Base-by-base conservation (phyloP, 148 eudicot species). In the Vaccinium vitisidaea region DNA sequence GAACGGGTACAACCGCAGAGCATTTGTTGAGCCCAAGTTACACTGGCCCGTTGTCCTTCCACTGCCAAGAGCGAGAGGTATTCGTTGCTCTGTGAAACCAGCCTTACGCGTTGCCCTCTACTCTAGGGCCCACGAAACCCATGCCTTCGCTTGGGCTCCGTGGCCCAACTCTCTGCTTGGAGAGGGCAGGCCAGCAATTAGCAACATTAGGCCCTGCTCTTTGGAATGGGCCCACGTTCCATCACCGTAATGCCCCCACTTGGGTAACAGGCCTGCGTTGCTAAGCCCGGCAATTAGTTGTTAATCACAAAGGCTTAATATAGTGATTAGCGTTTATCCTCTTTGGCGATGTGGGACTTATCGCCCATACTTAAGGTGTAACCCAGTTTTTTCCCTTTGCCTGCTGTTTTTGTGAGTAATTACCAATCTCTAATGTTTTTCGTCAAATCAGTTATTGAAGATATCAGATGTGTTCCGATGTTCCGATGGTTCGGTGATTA, bases 81-180 rank as follows among this genome's bases (percentile, higher is more conserved):
- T 21, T 21, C 88, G 83, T 54, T 86, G 85, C 88, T 86, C 86
- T 87, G 88, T 87, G 86, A 87, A 75, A 5, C 88, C 88, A 86
- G 84, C 88, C 88, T 86, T 4, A 74, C 88, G 84, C 88, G 6
- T 19, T 86, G 86, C 81, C 86, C 86, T 87, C 86, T 61, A n/a
- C 86, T 84, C 84, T 80, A 84, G 1, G 23, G 36, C 25, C 65
- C 36, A 39, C 16, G 69, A 73, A 76, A n/a, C 52, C 83, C 86
- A 5, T 11, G 77, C 86, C 30, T 80, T 43, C 55, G 73, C 55
- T 1, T 6, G 18, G 32, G 5, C 3, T 2, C 19, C 83, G 5
- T 3, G 18, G n/a, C 30, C 81, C 81, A 84, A 74, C 85, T 86
- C 87, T n/a, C 48, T 23, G 21, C 87, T 84, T 84, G 86, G 86